Evolutionary conservation across 139 green algal species (phyloP).

Genomic region (Nannochloris sp.): DNA sequence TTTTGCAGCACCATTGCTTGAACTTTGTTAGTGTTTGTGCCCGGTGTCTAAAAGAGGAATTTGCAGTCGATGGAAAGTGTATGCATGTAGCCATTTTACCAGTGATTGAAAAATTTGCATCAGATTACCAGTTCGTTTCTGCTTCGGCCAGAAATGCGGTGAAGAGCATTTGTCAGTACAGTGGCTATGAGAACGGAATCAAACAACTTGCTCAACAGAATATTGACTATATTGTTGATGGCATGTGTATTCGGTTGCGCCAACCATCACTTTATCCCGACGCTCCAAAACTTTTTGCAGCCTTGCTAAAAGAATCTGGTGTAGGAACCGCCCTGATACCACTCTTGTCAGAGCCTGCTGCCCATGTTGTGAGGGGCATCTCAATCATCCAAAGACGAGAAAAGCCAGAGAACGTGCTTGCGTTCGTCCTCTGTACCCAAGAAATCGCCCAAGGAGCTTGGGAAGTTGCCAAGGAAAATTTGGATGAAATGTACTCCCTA

Average conservation of each 20-base stretch:
- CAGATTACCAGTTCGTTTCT: slow-evolving; percentile 43
- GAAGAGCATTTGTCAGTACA: slow-evolving; percentile 34
- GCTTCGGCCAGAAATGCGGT: slow-evolving; percentile 34
- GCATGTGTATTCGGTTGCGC: slow-evolving; percentile 54
- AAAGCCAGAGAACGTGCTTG: slow-evolving; percentile 33
- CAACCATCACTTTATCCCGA: slow-evolving; percentile 17
- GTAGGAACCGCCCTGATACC: slow-evolving; percentile 57
- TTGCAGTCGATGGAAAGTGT: slow-evolving; percentile 35
- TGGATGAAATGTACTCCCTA: neutral
- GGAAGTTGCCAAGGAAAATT: slow-evolving; percentile 14
- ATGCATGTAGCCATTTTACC: slow-evolving; percentile 53
- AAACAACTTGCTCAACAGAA: slow-evolving; percentile 48
- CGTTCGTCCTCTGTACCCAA: slow-evolving; percentile 43
- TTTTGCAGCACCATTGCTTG: slow-evolving; percentile 43
- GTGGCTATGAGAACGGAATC: slow-evolving; percentile 37
- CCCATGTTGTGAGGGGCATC: slow-evolving; percentile 46
- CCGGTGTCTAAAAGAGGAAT: slow-evolving; percentile 29
- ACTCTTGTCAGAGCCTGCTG: slow-evolving; percentile 62
- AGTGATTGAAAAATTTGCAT: slow-evolving; percentile 62
- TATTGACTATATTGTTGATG: slow-evolving; percentile 74
- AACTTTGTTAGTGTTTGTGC: slow-evolving; percentile 45
- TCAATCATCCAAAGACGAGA: slow-evolving; percentile 47
- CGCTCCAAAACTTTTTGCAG: slow-evolving; percentile 62
- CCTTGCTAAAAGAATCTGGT: slow-evolving; percentile 47
- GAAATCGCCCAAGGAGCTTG: slow-evolving; percentile 27